Conservation (phyloP, 148 eudicot genomes). For the Suaeda aralocaspica region DNA sequence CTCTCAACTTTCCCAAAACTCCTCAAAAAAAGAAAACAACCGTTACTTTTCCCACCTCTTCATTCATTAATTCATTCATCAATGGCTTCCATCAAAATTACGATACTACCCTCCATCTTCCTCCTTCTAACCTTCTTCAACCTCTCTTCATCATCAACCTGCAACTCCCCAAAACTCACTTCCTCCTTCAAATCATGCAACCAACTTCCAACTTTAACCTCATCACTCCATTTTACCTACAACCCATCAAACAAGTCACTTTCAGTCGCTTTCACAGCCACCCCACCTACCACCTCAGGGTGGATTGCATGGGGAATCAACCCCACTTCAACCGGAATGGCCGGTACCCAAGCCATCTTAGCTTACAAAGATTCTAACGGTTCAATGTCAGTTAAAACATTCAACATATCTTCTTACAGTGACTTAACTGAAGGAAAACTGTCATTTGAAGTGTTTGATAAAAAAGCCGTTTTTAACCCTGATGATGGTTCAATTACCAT, state of each 20-base stretch:
- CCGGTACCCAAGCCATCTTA: constrained; percentile 52
- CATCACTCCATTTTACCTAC: constrained; percentile 67
- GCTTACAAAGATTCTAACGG: constrained; percentile 45
- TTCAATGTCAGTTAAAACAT: constrained; percentile 43
- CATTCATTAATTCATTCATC: constrained; percentile 9
- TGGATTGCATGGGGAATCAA: constrained; percentile 86
- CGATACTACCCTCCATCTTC: constrained; percentile 11
- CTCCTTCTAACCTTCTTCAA: constrained; percentile 18
- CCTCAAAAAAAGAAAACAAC: too few relatives aligned
- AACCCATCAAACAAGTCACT: constrained; percentile 38
- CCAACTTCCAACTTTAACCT: constrained; percentile 37
- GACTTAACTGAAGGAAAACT: constrained; percentile 22
- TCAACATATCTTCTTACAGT: constrained; percentile 38
- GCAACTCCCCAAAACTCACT: constrained; percentile 46
- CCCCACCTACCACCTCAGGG: constrained; percentile 41
- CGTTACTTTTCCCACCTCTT: neutral
- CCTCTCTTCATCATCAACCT: constrained; percentile 39
- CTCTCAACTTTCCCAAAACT: neutral
- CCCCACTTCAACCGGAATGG: constrained; percentile 59
- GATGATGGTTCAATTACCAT: constrained; percentile 36
- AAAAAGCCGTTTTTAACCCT: constrained; percentile 35
- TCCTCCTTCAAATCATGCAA: constrained; percentile 41
- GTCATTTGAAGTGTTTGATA: constrained; percentile 34
- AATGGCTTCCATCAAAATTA: constrained; percentile 25
- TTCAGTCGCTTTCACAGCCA: constrained; percentile 55